Evolutionary conservation across 768 basidiomycete species (phyloP), one percentile per base, ranked within the genome.

Genomic region (Terana coerulea): DNA sequence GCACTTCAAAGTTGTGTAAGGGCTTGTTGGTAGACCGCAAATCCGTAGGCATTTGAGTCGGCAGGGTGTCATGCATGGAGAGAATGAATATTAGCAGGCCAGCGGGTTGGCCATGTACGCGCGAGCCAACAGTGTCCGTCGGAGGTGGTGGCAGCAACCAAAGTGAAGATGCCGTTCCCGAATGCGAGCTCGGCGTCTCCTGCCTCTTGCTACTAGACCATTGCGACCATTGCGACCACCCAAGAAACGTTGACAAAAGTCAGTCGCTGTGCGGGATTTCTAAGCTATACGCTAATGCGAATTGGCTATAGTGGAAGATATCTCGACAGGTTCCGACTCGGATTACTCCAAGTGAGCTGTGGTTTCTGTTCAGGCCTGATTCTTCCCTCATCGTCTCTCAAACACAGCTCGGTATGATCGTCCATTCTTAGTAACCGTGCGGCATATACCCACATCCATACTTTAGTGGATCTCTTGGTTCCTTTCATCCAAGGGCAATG

Each of bases 391-490:
- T 19, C 26, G 26, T 40, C 54, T 73, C n/a, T n/a, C n/a, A n/a
- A n/a, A 71, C n/a, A n/a, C 31, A 62, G 61, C 53, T 60, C 59
- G 46, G 61, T 62, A 59, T n/a, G 28, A 15, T 33, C 10, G 9
- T n/a, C n/a, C n/a, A 15, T 34, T 31, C 34, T 22, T 29, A 51
- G 31, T 51, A 51, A 43, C 47, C 43, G 54, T 49, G 14, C n/a
- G n/a, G 30, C 34, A 67, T 65, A 51, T 65, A 62, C 56, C n/a
- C n/a, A n/a, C n/a, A n/a, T n/a, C n/a, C n/a, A n/a, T 61, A 25
- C 25, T 30, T 12, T 59, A 95, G 91, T 98, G 94, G 94, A 95
- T 95, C 60, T 92, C 93, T 3, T 98, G 94, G 94, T 97, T 98
- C 64, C 75, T 98, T 5, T 91, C 91, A 19, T 94, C 92, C 17